Conservation (phyloP, 2,329 filamentous ascomycete genomes). For the Alternaria novae-zelandiae region DNA sequence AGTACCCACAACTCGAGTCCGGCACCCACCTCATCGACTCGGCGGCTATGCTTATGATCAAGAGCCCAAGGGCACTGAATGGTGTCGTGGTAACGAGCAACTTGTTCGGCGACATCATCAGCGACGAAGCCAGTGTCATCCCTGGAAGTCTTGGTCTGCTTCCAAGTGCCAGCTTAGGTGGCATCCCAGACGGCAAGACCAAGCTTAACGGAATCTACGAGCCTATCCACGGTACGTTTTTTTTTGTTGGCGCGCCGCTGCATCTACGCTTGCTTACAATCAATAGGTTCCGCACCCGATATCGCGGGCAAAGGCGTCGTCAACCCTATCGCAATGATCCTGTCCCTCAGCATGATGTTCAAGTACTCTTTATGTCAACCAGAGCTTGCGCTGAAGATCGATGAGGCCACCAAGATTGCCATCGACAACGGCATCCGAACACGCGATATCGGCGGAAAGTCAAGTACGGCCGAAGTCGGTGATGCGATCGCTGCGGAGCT, state of each 20-base stretch:
- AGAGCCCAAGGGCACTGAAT: constrained; percentile 86
- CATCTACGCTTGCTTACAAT: constrained; percentile 15
- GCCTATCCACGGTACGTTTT: constrained; percentile 82
- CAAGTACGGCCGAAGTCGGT: constrained; percentile 78
- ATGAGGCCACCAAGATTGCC: constrained; percentile 78
- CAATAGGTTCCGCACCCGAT: constrained; percentile 81
- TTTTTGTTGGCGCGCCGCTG: background rate
- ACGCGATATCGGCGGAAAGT: constrained; percentile 81
- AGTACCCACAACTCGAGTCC: constrained; percentile 86
- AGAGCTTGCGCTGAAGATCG: constrained; percentile 77
- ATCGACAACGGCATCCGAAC: constrained; percentile 82
- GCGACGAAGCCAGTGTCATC: constrained; percentile 93
- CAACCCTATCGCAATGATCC: constrained; percentile 89
- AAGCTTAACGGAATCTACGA: constrained; percentile 95
- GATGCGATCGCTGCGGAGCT: constrained; percentile 81
- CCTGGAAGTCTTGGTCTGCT: constrained; percentile 87
- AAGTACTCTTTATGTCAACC: constrained; percentile 87
- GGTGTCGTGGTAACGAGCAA: constrained; percentile 93
- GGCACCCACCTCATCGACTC: constrained; percentile 93
- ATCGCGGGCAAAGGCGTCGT: constrained; percentile 92
- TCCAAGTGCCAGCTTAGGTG: constrained; percentile 85
- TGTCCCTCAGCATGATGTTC: constrained; percentile 95
- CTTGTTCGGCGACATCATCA: constrained; percentile 94
- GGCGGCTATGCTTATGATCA: constrained; percentile 97
- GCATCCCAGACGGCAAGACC: constrained; percentile 82